Evolutionary conservation across 2,329 filamentous ascomycete species (phyloP).

Genomic region (Fusarium palustre): DNA sequence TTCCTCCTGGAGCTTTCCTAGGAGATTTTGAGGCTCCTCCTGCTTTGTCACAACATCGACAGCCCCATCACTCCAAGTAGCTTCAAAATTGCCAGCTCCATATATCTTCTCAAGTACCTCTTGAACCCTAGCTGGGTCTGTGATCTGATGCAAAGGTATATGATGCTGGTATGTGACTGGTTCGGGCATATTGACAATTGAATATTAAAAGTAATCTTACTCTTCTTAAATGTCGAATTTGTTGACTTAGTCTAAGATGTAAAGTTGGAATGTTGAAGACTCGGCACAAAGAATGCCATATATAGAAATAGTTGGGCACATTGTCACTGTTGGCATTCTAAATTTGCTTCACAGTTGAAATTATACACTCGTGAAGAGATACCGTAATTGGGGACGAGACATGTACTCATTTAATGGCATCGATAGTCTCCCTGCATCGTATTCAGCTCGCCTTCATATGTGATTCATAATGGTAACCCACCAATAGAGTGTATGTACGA

Average conservation of each 20-base stretch:
- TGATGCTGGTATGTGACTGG: not conserved
- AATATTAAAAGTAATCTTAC: too few species aligned
- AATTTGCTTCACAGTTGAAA: not conserved
- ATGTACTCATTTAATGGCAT: not conserved
- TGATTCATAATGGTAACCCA: not conserved
- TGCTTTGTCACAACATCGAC: not conserved
- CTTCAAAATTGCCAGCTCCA: not conserved
- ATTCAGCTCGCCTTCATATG: not conserved
- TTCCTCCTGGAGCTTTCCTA: not conserved
- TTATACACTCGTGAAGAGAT: not conserved
- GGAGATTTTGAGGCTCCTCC: not conserved
- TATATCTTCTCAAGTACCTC: conserved; percentile 1
- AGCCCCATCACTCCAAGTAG: not conserved
- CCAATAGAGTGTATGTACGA: not conserved
- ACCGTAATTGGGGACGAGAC: too few species aligned
- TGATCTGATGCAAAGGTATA: not conserved
- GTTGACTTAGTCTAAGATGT: not conserved
- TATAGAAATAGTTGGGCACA: not conserved
- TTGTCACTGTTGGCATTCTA: not conserved
- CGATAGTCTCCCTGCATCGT: too few species aligned
- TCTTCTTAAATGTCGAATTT: not conserved
- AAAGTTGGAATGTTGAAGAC: not conserved
- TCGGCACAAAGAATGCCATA: not conserved
- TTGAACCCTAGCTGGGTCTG: not conserved
- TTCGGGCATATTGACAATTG: not conserved